These are phyloP conservation scores for Pythium aphanidermatum DNA, from an alignment of 352 stramenopile species.

Conservation along the genomic window DNA sequence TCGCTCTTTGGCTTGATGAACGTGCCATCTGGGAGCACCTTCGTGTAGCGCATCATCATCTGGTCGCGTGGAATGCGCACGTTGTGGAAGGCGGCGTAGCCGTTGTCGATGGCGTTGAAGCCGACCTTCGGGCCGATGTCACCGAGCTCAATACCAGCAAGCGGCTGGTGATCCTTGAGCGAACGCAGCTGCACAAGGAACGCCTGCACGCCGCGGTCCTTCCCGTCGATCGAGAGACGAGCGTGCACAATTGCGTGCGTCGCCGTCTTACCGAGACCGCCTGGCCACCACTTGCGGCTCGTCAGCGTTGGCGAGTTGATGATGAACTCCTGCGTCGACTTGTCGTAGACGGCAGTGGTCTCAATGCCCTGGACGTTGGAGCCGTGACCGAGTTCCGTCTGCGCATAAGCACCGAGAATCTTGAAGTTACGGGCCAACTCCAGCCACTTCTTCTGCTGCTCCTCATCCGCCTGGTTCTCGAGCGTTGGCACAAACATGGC, in stretches of 20 bases:
- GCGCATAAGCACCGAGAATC: conserved; percentile 90
- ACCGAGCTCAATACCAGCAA: conserved; percentile 84
- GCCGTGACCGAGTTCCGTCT: conserved; percentile 95
- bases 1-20: conserved; percentile 57
- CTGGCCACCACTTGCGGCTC: conserved; percentile 95
- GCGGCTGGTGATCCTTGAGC: conserved; percentile 59
- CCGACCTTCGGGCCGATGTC: conserved; percentile 93
- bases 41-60: conserved; percentile 46
- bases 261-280: conserved; percentile 85
- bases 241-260: conserved; percentile 93
- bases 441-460: conserved; percentile 63
- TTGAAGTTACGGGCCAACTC: conserved; percentile 48
- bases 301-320: conserved; percentile 94
- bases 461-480: conserved; percentile 49
- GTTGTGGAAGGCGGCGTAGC: conserved; percentile 80
- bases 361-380: conserved; percentile 89
- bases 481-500: conserved; percentile 68
- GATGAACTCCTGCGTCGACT: conserved; percentile 87
- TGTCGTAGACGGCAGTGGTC: conserved; percentile 91
- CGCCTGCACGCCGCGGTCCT: conserved; percentile 87
- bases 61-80: conserved; percentile 78
- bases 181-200: conserved; percentile 92
- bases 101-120: conserved; percentile 91
- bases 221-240: conserved; percentile 46
- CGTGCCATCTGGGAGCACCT: conserved; percentile 48